These are phyloP conservation scores for Metschnikowia dekortorum DNA, from an alignment of 805 yeast genomes.

Conservation along the genomic window DNA sequence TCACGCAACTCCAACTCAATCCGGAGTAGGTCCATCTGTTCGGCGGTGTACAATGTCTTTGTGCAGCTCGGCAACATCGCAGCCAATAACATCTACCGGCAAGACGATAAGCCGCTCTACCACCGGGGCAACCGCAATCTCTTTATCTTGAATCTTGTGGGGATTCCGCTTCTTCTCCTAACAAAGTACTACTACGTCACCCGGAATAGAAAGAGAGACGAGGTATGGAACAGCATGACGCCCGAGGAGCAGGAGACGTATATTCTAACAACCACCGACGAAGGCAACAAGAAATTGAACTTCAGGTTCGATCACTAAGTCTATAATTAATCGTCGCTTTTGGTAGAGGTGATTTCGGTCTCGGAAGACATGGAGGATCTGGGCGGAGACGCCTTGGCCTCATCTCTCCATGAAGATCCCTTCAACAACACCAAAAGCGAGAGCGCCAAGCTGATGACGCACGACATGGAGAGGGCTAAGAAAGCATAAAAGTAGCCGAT, in stretches of 20 bases:
- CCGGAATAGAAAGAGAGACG: slow-evolving; percentile 42
- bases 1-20: slow-evolving; percentile 62
- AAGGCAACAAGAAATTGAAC: slow-evolving; percentile 58
- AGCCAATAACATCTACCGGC: slow-evolving; percentile 52
- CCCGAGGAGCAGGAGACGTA: slow-evolving; percentile 49
- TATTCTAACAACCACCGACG: slow-evolving; percentile 41
- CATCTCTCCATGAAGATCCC: slow-evolving; percentile 9
- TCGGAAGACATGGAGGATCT: slow-evolving; percentile 1
- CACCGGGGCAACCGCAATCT: slow-evolving; percentile 50
- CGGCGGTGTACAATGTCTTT: slow-evolving; percentile 62
- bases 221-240: slow-evolving; percentile 48
- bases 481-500: slow-evolving; percentile 31
- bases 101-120: slow-evolving; percentile 57
- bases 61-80: slow-evolving; percentile 56
- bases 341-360: neutral
- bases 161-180: slow-evolving; percentile 16
- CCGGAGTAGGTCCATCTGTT: slow-evolving; percentile 58
- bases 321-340: neutral
- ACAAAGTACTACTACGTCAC: slow-evolving; percentile 36
- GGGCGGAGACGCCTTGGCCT: neutral
- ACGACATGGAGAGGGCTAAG: slow-evolving; percentile 7
- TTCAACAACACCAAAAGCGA: slow-evolving; percentile 8
- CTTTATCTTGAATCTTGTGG: slow-evolving; percentile 26
- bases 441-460: slow-evolving; percentile 8
- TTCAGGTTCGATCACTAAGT: slow-evolving; percentile 31